A percentile compares a stretch with the other conserved stretches of the same genome.
These are phyloP conservation scores for Cryphonectria naterciae DNA, from an alignment of 2,329 filamentous ascomycete species.

Conservation along the genomic window DNA sequence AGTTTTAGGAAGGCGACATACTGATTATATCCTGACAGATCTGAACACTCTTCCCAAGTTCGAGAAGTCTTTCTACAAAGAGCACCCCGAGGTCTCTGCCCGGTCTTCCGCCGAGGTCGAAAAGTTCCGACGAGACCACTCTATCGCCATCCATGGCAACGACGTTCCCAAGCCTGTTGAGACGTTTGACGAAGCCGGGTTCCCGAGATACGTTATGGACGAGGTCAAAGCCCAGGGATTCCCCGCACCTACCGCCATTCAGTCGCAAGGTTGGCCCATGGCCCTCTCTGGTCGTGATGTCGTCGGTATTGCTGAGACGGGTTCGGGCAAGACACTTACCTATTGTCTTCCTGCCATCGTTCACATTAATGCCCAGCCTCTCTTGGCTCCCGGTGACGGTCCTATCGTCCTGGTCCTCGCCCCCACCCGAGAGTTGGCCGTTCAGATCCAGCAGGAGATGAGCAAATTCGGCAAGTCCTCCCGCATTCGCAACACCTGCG, in stretches of 20 bases:
- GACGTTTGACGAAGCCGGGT: constrained; percentile 96
- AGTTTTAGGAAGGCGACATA: constrained; percentile 35
- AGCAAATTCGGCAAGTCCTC: constrained; percentile 98
- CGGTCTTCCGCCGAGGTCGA: constrained; percentile 82
- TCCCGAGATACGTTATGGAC: constrained; percentile 95
- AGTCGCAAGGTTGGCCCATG: constrained; percentile 99
- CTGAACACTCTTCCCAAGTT: constrained; percentile 84
- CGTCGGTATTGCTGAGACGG: constrained; percentile 98
- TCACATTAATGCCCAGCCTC: constrained; percentile 98
- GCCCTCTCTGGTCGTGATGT: constrained; percentile 96
- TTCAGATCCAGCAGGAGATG: constrained; percentile 98
- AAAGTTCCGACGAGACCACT: constrained; percentile 81
- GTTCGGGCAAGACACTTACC: constrained; percentile 97
- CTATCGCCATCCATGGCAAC: constrained; percentile 79
- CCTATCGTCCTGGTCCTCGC: constrained; percentile 96
- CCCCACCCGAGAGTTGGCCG: constrained; percentile 94
- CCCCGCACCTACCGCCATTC: constrained; percentile 89
- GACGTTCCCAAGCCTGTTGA: constrained; percentile 93
- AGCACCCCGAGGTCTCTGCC: constrained; percentile 75
- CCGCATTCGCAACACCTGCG: constrained; percentile 96
- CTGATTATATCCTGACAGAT: constrained; percentile 59
- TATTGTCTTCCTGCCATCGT: constrained; percentile 98
- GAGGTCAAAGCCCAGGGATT: constrained; percentile 99
- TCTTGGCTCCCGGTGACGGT: constrained; percentile 91
- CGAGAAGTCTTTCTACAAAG: constrained; percentile 99